Evolutionary conservation across 352 stramenopile genomes (phyloP).

Genomic region (Globisporangium viniferum): DNA sequence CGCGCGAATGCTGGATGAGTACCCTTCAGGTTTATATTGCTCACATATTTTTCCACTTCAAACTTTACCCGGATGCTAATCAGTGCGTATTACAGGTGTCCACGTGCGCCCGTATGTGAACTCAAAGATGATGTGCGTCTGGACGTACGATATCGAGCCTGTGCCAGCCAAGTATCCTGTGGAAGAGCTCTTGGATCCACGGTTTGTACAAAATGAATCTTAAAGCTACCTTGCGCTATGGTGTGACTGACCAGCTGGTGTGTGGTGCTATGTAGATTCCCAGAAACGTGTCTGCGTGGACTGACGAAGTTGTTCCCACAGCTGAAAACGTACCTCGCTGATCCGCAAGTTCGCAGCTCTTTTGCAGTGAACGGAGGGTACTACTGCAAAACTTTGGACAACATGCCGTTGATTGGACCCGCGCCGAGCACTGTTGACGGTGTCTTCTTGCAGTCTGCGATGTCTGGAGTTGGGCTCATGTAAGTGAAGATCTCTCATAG

Average conservation of each 20-base stretch:
- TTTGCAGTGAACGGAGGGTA: slow-evolving; percentile 75
- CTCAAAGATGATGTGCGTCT: slow-evolving; percentile 70
- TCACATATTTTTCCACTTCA: background rate
- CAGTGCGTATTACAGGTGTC: slow-evolving; percentile 29
- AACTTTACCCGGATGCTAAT: background rate
- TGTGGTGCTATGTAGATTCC: slow-evolving; percentile 34
- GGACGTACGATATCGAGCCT: slow-evolving; percentile 72
- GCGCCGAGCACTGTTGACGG: slow-evolving; percentile 55
- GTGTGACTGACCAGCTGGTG: background rate
- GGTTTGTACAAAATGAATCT: slow-evolving; percentile 23
- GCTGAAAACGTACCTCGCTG: slow-evolving; percentile 52
- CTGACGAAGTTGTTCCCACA: slow-evolving; percentile 60
- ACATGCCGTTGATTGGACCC: slow-evolving; percentile 66
- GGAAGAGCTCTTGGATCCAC: slow-evolving; percentile 54
- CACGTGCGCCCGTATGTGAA: slow-evolving; percentile 64
- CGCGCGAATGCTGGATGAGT: slow-evolving; percentile 49
- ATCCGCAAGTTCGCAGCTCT: slow-evolving; percentile 52
- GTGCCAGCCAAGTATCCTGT: slow-evolving; percentile 61
- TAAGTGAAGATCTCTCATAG: slow-evolving; percentile 14
- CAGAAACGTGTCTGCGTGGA: slow-evolving; percentile 61
- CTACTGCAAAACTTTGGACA: slow-evolving; percentile 81
- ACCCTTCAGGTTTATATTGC: slow-evolving; percentile 33
- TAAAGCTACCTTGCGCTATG: background rate
- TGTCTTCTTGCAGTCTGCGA: slow-evolving; percentile 68
- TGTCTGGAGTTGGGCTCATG: slow-evolving; percentile 75